Conservation (phyloP, 768 basidiomycete species). For the Baorangia bicolor region DNA sequence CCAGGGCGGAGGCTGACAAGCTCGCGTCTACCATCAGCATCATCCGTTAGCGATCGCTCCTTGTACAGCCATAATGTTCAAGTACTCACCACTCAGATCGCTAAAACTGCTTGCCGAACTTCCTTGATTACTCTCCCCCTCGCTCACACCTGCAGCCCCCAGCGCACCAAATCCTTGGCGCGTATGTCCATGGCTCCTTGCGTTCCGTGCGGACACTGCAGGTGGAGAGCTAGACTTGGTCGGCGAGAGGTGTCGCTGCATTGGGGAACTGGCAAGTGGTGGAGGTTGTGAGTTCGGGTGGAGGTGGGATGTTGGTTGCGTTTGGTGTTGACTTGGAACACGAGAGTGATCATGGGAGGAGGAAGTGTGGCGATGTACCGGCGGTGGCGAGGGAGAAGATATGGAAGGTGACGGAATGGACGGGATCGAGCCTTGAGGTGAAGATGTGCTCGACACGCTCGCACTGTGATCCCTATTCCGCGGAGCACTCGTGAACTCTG, state of each 20-base stretch:
- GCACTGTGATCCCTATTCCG: conserved; percentile 61
- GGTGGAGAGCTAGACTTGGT: conserved; percentile 65
- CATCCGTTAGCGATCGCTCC: not conserved
- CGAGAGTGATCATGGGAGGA: conserved; percentile 24
- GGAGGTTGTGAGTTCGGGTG: conserved; percentile 16
- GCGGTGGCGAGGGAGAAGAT: conserved; percentile 45
- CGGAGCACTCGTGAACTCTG: conserved; percentile 26
- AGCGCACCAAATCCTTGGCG: conserved; percentile 45
- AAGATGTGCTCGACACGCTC: conserved; percentile 71
- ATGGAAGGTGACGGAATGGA: conserved; percentile 75
- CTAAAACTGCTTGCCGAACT: conserved; percentile 84
- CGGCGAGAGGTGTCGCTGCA: conserved; percentile 49
- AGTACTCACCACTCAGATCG: conserved; percentile 72
- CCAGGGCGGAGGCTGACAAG: conserved; percentile 74
- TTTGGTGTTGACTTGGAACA: conserved; percentile 2
- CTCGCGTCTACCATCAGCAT: conserved; percentile 52
- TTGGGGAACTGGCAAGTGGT: conserved; percentile 33
- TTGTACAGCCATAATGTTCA: not conserved
- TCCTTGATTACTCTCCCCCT: conserved; percentile 61
- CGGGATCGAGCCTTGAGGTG: conserved; percentile 76
- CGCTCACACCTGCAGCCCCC: conserved; percentile 43
- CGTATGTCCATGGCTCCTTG: conserved; percentile 48
- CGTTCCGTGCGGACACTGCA: conserved; percentile 53
- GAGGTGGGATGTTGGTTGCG: conserved; percentile 9
- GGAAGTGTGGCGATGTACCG: conserved; percentile 26